Evolutionary conservation across 768 basidiomycete genomes (phyloP).

Genomic region (Arthromyces matolae): DNA sequence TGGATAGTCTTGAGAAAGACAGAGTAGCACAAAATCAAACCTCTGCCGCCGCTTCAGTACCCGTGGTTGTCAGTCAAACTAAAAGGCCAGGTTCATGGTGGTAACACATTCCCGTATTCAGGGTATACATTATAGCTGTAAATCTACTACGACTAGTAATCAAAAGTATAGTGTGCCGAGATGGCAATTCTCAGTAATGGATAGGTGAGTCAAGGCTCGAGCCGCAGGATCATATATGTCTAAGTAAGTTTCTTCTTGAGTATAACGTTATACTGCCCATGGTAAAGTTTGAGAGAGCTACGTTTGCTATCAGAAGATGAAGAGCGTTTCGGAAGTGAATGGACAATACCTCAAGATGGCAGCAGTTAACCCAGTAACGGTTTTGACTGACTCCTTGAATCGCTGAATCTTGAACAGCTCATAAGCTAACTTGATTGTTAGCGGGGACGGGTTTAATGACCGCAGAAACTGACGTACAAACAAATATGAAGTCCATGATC

Average conservation of each 20-base stretch:
- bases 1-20: constrained; percentile 39
- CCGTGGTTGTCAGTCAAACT: neutral
- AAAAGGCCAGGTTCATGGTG: constrained; percentile 19
- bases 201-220: neutral
- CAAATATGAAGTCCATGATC: constrained; percentile 82
- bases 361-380: constrained; percentile 63
- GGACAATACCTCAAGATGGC: constrained; percentile 65
- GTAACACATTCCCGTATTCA: neutral
- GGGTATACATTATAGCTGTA: constrained; percentile 7
- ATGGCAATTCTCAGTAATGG: neutral
- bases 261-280: constrained; percentile 62
- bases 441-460: constrained; percentile 11
- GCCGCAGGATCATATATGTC: constrained; percentile 7
- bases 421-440: constrained; percentile 50
- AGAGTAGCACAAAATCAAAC: constrained; percentile 14
- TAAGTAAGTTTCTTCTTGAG: constrained; percentile 46
- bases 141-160: constrained; percentile 4
- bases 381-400: constrained; percentile 56
- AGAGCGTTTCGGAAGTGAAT: constrained; percentile 1
- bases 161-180: constrained; percentile 7
- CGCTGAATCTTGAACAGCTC: constrained; percentile 71
- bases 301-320: constrained; percentile 10
- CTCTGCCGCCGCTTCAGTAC: neutral
- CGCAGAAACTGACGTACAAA: constrained; percentile 52
- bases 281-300: constrained; percentile 73